phyloP scores from a whole-genome alignment of 345 rosid genomes.

The Brassica juncea region DNA sequence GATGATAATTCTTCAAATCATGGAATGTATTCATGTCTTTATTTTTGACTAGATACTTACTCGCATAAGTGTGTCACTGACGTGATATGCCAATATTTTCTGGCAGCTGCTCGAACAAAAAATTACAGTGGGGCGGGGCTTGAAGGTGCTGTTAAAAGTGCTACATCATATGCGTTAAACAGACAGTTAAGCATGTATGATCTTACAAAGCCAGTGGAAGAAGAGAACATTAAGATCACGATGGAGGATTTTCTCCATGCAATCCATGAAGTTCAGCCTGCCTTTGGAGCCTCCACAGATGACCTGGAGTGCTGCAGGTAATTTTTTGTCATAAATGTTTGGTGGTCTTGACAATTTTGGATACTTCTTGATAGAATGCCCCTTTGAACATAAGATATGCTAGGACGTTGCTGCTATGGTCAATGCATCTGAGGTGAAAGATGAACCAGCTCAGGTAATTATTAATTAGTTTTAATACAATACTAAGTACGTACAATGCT shows the following conservation, averaged over 20 bases:
- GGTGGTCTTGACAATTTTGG: background rate
- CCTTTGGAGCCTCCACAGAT: constrained; percentile 97
- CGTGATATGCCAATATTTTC: constrained; percentile 15
- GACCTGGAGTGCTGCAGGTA: constrained; percentile 97
- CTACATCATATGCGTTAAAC: constrained; percentile 92
- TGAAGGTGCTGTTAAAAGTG: constrained; percentile 99
- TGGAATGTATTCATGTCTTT: constrained; percentile 5
- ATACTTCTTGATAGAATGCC: background rate
- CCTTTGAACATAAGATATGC: constrained; percentile 1
- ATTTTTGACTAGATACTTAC: constrained; percentile 2
- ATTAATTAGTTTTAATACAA: too few species aligned
- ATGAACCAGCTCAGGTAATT: background rate
- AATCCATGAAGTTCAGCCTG: constrained; percentile 75
- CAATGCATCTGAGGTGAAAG: too few species aligned
- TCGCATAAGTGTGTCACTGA: background rate
- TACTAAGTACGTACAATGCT: background rate
- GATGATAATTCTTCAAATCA: constrained; percentile 10
- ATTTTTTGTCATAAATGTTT: background rate
- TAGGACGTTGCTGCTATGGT: background rate
- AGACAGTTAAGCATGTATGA: constrained; percentile 95
- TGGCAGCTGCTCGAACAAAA: constrained; percentile 94
- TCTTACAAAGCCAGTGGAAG: constrained; percentile 96
- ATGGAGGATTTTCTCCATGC: constrained; percentile 93
- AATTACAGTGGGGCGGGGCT: constrained; percentile 99
- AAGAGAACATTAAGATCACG: constrained; percentile 91